A percentile compares a stretch with the other conserved stretches of the same genome.
phyloP scores from a whole-genome alignment of 331 rosid species.

The Pyrus hybrid region DNA sequence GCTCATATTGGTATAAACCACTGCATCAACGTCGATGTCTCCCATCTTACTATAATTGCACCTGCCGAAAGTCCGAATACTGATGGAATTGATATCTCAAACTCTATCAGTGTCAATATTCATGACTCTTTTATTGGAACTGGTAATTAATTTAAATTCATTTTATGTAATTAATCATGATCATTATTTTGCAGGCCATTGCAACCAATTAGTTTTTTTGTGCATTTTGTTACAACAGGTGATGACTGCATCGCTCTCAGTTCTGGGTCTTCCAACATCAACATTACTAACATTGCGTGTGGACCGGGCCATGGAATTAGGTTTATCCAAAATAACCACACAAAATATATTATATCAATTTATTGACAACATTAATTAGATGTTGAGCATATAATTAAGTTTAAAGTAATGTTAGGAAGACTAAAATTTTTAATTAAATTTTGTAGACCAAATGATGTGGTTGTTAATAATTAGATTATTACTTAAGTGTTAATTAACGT shows the following conservation, averaged over 20 bases:
- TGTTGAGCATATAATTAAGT: too few relatives aligned
- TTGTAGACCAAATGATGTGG: too few relatives aligned
- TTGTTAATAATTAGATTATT: too few relatives aligned
- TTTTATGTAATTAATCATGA: too few relatives aligned
- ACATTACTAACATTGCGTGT: conserved; percentile 34
- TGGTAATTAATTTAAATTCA: conserved; percentile 13
- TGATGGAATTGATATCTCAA: conserved; percentile 3
- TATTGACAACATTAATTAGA: neutral
- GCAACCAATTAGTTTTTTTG: too few relatives aligned
- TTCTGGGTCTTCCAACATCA: conserved; percentile 35
- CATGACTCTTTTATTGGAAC: neutral
- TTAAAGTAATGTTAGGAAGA: too few relatives aligned
- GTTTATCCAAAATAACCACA: conserved; percentile 4
- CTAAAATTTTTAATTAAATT: too few relatives aligned
- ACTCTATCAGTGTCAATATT: neutral
- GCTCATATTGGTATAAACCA: neutral
- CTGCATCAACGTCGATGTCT: neutral
- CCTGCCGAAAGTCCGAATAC: conserved; percentile 7
- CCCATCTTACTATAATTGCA: conserved; percentile 4
- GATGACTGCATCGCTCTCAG: conserved; percentile 64
- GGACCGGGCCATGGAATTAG: conserved; percentile 80
- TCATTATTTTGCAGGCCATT: neutral
- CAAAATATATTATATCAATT: neutral
- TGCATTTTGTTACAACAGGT: conserved; percentile 20
- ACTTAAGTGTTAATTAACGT: too few relatives aligned